These are phyloP conservation scores for Corylus heterophylla DNA, from an alignment of 306 rosid genomes.

Conservation along the genomic window DNA sequence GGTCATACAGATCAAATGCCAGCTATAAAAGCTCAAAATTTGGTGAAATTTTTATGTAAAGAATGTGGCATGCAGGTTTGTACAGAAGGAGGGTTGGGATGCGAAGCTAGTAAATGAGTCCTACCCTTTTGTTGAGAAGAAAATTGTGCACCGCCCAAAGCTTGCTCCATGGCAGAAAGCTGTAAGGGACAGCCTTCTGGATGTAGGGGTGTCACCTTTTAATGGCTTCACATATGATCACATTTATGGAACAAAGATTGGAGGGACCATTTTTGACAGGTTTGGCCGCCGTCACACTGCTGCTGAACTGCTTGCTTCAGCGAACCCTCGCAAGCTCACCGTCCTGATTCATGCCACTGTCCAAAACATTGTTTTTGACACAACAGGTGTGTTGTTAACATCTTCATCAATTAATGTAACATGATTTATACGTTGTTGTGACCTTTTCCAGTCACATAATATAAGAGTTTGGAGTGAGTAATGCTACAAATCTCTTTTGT, in stretches of 20 bases:
- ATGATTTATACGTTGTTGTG: not conserved
- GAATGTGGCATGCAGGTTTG: slow-evolving; percentile 52
- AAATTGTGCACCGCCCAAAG: slow-evolving; percentile 73
- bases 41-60: not conserved
- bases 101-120: slow-evolving; percentile 68
- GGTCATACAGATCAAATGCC: too few species aligned
- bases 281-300: slow-evolving; percentile 86
- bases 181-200: slow-evolving; percentile 71
- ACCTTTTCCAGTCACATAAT: too few species aligned
- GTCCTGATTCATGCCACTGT: slow-evolving; percentile 76
- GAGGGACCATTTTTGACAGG: slow-evolving; percentile 88
- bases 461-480: not conserved
- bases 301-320: slow-evolving; percentile 77
- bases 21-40: too few species aligned
- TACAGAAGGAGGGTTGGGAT: slow-evolving; percentile 74
- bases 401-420: not conserved
- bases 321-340: slow-evolving; percentile 62
- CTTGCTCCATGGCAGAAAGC: slow-evolving; percentile 64
- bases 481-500: too few species aligned
- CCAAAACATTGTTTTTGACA: slow-evolving; percentile 74
- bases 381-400: slow-evolving; percentile 37
- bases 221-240: slow-evolving; percentile 98
- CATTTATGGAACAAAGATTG: slow-evolving; percentile 83
- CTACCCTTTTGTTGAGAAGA: slow-evolving; percentile 83
- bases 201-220: slow-evolving; percentile 71